These are phyloP conservation scores for Amborella trichopoda DNA, from an alignment of 164 flowering plant genomes.

Conservation along the genomic window DNA sequence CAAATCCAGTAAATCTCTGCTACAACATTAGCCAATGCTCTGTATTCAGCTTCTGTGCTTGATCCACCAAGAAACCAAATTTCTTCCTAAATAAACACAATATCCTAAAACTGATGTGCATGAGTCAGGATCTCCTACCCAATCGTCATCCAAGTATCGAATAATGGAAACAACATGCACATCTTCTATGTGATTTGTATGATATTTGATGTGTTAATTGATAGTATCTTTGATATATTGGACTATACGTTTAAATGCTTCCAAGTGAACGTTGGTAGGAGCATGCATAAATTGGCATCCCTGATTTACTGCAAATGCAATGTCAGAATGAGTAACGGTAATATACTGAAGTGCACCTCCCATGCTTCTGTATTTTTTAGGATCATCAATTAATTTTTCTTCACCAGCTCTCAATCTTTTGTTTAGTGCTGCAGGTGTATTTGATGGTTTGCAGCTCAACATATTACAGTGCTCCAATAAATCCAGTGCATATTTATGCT, in stretches of 20 bases:
- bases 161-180: too few species aligned
- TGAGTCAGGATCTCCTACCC: not conserved
- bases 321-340: not conserved
- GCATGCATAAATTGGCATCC: conserved; percentile 2
- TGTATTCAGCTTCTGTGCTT: not conserved
- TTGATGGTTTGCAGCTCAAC: not conserved
- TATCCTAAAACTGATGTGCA: not conserved
- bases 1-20: not conserved
- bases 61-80: not conserved
- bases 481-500: not conserved
- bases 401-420: not conserved
- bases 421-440: not conserved
- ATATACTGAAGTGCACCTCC: conserved; percentile 1
- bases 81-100: not conserved
- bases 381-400: not conserved
- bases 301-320: not conserved
- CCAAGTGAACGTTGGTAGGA: not conserved
- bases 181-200: not conserved
- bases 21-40: not conserved
- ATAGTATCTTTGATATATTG: not conserved
- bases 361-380: not conserved
- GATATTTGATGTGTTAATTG: not conserved
- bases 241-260: not conserved
- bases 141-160: not conserved
- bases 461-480: not conserved